Conservation (phyloP, 2,329 filamentous ascomycete species). For the Aspergillus candidus region DNA sequence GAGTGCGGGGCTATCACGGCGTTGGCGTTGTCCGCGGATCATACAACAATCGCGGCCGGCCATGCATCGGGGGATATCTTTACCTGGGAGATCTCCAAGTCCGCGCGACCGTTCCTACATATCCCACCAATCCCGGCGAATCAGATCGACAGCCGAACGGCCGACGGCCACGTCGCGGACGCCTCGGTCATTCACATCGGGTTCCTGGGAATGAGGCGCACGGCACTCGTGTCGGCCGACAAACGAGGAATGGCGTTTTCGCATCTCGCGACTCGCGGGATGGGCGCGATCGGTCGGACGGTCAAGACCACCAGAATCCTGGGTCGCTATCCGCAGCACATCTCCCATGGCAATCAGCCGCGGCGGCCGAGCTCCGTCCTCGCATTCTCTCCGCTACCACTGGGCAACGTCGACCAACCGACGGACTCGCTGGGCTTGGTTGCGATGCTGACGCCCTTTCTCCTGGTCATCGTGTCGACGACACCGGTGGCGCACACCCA, state of each 20-base stretch:
- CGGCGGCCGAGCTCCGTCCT: constrained; percentile 92
- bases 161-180: constrained; percentile 75
- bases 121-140: constrained; percentile 69
- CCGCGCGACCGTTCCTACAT: constrained; percentile 80
- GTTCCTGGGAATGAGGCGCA: constrained; percentile 88
- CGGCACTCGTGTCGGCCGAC: constrained; percentile 90
- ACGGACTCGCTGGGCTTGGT: constrained; percentile 87
- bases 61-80: constrained; percentile 90
- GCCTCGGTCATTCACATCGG: constrained; percentile 83
- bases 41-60: constrained; percentile 83
- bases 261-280: constrained; percentile 84
- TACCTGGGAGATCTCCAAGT: constrained; percentile 84
- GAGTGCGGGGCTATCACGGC: constrained; percentile 85
- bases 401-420: constrained; percentile 87
- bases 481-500: constrained; percentile 95
- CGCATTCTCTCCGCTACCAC: constrained; percentile 79
- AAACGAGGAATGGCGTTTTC: constrained; percentile 97
- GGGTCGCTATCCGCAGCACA: constrained; percentile 74
- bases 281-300: constrained; percentile 74
- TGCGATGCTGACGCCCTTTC: constrained; percentile 90
- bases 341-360: constrained; percentile 56
- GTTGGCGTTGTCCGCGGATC: constrained; percentile 85
- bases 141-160: constrained; percentile 58
- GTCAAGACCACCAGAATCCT: constrained; percentile 88
- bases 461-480: constrained; percentile 94